Percentiles rank a stretch among this genome's conserved stretches.
Evolutionary conservation across 331 rosid species (phyloP).

Genomic region (Pyrus hybrid): DNA sequence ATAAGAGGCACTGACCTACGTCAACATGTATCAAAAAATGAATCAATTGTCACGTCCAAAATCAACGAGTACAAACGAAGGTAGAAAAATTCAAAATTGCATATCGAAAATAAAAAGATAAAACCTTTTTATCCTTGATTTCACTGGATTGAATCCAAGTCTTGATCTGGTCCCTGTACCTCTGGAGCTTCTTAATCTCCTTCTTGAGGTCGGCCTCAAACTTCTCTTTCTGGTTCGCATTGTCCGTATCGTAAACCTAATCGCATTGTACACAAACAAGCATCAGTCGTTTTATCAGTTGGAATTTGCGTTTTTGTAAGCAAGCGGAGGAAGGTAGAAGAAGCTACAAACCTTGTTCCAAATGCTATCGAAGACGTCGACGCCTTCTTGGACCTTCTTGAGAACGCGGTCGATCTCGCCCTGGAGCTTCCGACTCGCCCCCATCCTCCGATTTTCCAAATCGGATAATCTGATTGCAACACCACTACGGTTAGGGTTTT

Average conservation of each 20-base stretch:
- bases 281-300: neutral
- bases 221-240: conserved; percentile 96
- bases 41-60: conserved; percentile 20
- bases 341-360: conserved; percentile 72
- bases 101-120: neutral
- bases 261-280: neutral
- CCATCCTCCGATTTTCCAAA: conserved; percentile 33
- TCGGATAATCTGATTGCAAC: neutral
- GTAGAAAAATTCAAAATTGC: neutral
- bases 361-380: conserved; percentile 89
- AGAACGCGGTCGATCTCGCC: conserved; percentile 99
- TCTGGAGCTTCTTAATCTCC: conserved; percentile 97
- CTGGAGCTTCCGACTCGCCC: conserved; percentile 97
- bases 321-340: neutral
- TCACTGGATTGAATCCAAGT: conserved; percentile 99
- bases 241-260: conserved; percentile 92
- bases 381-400: conserved; percentile 96
- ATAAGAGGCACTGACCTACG: conserved; percentile 96
- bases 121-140: conserved; percentile 95
- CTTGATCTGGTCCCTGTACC: conserved; percentile 93
- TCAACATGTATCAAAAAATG: conserved; percentile 28
- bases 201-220: conserved; percentile 98
- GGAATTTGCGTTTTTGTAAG: neutral
- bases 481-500: neutral
- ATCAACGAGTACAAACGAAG: neutral